phyloP scores from a whole-genome alignment of 441 rosid species.

The Melianthus villosus region DNA sequence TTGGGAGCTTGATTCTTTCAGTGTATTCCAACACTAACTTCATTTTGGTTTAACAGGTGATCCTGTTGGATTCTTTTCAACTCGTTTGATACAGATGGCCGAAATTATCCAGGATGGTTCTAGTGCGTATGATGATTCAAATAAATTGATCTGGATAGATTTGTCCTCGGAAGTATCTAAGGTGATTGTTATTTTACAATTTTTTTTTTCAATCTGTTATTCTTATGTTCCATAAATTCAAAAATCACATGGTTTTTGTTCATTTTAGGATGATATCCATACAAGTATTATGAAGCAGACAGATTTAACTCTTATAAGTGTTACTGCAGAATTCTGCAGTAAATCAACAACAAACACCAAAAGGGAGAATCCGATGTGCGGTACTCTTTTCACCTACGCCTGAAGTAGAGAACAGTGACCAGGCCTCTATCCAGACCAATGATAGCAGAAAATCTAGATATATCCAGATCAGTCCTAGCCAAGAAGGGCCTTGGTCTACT shows the following conservation, averaged over 20 bases:
- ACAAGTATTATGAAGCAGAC: not conserved
- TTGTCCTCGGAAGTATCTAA: constrained; percentile 30
- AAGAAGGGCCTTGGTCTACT: constrained; percentile 92
- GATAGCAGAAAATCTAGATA: constrained; percentile 49
- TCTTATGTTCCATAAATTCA: not conserved
- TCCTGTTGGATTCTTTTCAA: constrained; percentile 56
- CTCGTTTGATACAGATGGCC: constrained; percentile 60
- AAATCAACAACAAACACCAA: constrained; percentile 21
- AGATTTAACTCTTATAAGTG: constrained; percentile 5
- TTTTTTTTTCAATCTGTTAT: not conserved
- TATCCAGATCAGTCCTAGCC: constrained; percentile 86
- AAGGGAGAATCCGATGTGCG: constrained; percentile 64
- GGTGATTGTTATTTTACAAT: constrained; percentile 21
- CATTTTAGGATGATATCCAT: not conserved
- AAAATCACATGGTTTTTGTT: not conserved
- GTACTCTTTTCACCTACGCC: constrained; percentile 41
- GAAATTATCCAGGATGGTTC: constrained; percentile 24
- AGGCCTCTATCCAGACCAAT: constrained; percentile 6
- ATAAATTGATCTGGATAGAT: constrained; percentile 57
- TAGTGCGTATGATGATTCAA: constrained; percentile 26
- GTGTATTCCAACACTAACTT: not conserved
- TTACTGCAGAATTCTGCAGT: constrained; percentile 41
- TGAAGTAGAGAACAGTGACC: constrained; percentile 30
- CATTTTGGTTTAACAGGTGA: constrained; percentile 39
- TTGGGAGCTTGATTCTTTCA: too few relatives aligned